Percentiles rank a stretch among this genome's conserved stretches.
Evolutionary conservation across 2,329 filamentous ascomycete genomes (phyloP).

Genomic region (Nannizziopsis barbatae): DNA sequence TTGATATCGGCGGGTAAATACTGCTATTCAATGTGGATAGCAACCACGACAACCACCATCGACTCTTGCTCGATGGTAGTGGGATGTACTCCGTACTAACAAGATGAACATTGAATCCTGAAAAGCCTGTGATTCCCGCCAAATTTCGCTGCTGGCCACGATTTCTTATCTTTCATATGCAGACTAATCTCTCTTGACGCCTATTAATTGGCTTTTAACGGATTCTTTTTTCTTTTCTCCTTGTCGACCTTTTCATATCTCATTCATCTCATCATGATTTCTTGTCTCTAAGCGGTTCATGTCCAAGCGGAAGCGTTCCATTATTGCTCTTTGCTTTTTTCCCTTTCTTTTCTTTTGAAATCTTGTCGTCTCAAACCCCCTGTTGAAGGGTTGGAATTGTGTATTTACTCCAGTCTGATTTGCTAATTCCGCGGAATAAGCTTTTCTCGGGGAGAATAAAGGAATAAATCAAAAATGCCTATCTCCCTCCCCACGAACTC

Average conservation of each 20-base stretch:
- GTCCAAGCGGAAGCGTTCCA: constrained; percentile 7
- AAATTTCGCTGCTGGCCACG: too few relatives aligned
- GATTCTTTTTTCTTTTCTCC: neutral
- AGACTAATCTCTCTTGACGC: neutral
- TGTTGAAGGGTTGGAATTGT: neutral
- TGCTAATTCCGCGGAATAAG: neutral
- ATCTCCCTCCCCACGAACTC: too few relatives aligned
- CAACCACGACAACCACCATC: too few relatives aligned
- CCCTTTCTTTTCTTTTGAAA: neutral
- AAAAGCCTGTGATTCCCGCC: too few relatives aligned
- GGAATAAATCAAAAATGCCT: too few relatives aligned
- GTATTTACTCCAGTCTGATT: neutral
- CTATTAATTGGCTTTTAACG: neutral
- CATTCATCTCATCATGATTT: neutral
- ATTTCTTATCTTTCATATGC: neutral
- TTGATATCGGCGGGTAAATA: constrained; percentile 3
- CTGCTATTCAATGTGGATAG: neutral
- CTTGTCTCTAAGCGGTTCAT: neutral
- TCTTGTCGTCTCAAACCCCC: neutral
- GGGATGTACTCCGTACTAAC: too few relatives aligned
- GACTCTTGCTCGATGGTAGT: too few relatives aligned
- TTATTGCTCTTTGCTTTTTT: neutral
- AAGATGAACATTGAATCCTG: too few relatives aligned
- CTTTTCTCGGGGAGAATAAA: neutral
- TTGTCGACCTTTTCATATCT: neutral